These are phyloP conservation scores for Starmerella cellae DNA, from an alignment of 805 yeast genomes.

Conservation along the genomic window DNA sequence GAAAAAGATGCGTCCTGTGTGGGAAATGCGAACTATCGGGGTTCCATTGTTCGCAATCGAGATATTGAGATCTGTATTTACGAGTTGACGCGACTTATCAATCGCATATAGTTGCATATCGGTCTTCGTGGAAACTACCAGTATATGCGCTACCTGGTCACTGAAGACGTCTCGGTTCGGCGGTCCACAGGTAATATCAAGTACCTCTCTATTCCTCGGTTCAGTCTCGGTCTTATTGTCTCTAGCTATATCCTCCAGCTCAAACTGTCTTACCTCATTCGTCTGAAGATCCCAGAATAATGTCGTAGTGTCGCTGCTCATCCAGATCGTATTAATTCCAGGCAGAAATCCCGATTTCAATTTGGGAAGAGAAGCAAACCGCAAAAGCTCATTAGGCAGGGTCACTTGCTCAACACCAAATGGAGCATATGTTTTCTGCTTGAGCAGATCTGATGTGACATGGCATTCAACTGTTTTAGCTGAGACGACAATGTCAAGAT, in stretches of 20 bases:
- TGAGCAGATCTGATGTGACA: conserved; percentile 15
- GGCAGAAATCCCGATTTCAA: conserved; percentile 61
- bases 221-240: neutral
- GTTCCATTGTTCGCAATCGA: conserved; percentile 68
- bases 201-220: conserved; percentile 29
- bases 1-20: conserved; percentile 68
- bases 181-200: conserved; percentile 60
- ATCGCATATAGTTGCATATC: conserved; percentile 69
- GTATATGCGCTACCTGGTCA: conserved; percentile 55
- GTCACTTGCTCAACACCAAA: conserved; percentile 11
- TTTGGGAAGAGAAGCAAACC: neutral
- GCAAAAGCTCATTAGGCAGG: conserved; percentile 13
- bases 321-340: conserved; percentile 73
- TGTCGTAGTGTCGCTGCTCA: conserved; percentile 58
- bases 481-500: conserved; percentile 17
- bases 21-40: conserved; percentile 48
- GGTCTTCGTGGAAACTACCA: conserved; percentile 67
- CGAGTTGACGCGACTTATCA: conserved; percentile 51
- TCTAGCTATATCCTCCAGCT: neutral
- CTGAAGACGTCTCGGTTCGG: conserved; percentile 77
- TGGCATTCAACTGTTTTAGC: conserved; percentile 18
- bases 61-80: conserved; percentile 70
- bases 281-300: conserved; percentile 70
- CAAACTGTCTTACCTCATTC: conserved; percentile 64
- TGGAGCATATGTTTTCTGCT: conserved; percentile 14